Conservation (phyloP, 306 rosid genomes). For the Astragalus glycyphyllos region DNA sequence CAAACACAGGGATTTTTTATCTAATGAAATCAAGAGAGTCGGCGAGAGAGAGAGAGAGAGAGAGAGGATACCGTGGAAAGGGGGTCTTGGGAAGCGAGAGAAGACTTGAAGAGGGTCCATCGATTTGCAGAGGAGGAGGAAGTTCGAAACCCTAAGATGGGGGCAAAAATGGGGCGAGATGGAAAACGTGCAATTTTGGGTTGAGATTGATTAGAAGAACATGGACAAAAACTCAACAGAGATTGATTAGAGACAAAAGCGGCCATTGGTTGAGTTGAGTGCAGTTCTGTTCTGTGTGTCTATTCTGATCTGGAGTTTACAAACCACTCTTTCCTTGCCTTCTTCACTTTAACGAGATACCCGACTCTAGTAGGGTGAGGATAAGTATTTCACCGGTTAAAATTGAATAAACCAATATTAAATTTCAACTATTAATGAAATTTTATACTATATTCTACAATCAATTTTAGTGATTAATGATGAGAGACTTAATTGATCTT, state of each 20-base stretch:
- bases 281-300: too few species aligned
- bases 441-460: too few species aligned
- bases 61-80: conserved; percentile 51
- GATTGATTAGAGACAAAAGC: conserved; percentile 50
- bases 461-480: too few species aligned
- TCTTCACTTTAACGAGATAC: too few species aligned
- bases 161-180: conserved; percentile 32
- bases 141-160: conserved; percentile 47
- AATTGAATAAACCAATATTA: too few species aligned
- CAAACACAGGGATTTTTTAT: not conserved
- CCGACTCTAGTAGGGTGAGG: too few species aligned
- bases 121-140: not conserved
- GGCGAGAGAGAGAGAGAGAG: not conserved
- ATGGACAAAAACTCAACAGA: conserved; percentile 45
- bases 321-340: too few species aligned
- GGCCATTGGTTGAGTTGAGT: conserved; percentile 50
- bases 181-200: conserved; percentile 38
- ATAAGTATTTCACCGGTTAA: too few species aligned
- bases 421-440: too few species aligned
- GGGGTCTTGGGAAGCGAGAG: conserved; percentile 48
- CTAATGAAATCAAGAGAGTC: too few species aligned
- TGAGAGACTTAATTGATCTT: too few species aligned
- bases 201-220: conserved; percentile 44
- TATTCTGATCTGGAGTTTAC: too few species aligned
- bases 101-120: conserved; percentile 43